Percentiles rank a stretch among this genome's conserved stretches.
Conservation (phyloP, 306 rosid genomes). For the Pyrus betulifolia region DNA sequence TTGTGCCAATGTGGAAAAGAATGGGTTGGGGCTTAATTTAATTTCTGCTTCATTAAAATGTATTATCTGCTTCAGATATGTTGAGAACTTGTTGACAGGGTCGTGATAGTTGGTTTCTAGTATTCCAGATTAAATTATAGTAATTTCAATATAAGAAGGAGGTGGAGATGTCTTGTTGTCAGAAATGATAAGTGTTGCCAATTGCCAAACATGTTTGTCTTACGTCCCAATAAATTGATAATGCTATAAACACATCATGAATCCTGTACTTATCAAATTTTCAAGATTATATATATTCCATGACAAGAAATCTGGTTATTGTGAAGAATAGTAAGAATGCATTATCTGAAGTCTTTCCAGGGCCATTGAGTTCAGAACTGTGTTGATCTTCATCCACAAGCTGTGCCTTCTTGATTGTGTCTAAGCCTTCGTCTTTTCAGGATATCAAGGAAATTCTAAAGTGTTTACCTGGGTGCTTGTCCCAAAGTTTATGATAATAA, state of each 20-base stretch:
- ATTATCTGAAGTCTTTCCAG: neutral
- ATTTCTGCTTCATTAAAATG: neutral
- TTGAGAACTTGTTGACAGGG: neutral
- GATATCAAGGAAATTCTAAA: neutral
- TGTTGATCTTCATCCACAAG: neutral
- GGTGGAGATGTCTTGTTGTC: neutral
- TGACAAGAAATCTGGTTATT: neutral
- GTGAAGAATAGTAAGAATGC: neutral
- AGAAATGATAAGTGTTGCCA: neutral
- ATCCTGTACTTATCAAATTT: neutral
- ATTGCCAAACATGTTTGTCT: neutral
- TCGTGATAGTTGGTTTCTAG: neutral
- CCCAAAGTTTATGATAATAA: neutral
- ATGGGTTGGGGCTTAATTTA: too few relatives aligned
- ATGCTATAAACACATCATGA: neutral
- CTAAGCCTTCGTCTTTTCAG: neutral
- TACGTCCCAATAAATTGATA: neutral
- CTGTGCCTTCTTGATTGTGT: neutral
- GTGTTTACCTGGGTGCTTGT: neutral
- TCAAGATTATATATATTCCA: neutral
- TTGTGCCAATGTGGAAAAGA: neutral
- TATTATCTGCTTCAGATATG: neutral
- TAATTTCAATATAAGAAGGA: neutral
- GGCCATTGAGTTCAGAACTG: neutral
- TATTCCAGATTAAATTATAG: neutral